Conservation (phyloP, 805 yeast species). For the Cyberlindnera petersonii region DNA sequence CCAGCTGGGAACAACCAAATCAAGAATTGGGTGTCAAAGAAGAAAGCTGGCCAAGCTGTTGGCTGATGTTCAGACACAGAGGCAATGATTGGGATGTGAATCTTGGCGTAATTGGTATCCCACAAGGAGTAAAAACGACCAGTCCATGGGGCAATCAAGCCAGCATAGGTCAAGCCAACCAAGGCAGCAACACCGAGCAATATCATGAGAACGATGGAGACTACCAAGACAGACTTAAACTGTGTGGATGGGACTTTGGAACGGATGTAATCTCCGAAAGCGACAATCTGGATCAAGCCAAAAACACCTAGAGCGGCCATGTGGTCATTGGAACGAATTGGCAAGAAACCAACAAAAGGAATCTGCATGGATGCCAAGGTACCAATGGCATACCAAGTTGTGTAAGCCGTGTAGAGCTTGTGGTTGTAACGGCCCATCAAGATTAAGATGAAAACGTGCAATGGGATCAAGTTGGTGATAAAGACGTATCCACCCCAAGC, state of each 20-base stretch:
- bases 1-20: slow-evolving; percentile 99
- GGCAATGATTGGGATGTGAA: slow-evolving; percentile 97
- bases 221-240: slow-evolving; percentile 64
- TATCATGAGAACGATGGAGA: slow-evolving; percentile 54
- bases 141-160: slow-evolving; percentile 98
- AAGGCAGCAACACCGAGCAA: slow-evolving; percentile 66
- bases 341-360: slow-evolving; percentile 96
- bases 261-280: slow-evolving; percentile 78
- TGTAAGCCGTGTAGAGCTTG: slow-evolving; percentile 82
- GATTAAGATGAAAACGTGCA: slow-evolving; percentile 86
- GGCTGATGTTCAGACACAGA: slow-evolving; percentile 99
- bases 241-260: slow-evolving; percentile 66
- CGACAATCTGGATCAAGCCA: slow-evolving; percentile 88
- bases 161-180: slow-evolving; percentile 78
- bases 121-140: slow-evolving; percentile 98
- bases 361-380: slow-evolving; percentile 99
- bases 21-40: slow-evolving; percentile 87
- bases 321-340: slow-evolving; percentile 95
- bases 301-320: slow-evolving; percentile 98
- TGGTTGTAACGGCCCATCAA: slow-evolving; percentile 92
- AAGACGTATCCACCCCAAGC: slow-evolving; percentile 99
- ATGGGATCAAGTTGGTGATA: slow-evolving; percentile 94
- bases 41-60: slow-evolving; percentile 99
- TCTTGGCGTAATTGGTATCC: slow-evolving; percentile 97
- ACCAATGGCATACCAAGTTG: slow-evolving; percentile 96